Base-by-base conservation (phyloP, 768 basidiomycete species). In the Baorangia bicolor region DNA sequence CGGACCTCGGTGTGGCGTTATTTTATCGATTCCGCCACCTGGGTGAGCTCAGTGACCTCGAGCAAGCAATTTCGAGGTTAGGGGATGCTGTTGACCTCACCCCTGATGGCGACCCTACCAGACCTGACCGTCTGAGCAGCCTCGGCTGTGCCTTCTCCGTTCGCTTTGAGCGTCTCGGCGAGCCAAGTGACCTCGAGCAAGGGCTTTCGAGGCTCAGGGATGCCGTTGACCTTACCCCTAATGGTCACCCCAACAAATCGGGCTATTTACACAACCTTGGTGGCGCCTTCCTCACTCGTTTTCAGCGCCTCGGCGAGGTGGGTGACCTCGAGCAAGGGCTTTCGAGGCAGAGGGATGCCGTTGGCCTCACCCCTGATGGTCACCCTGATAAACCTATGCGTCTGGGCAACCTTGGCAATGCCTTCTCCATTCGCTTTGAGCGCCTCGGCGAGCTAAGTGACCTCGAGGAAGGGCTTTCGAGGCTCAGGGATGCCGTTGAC, bases 251-350 rank as follows among this genome's bases (percentile, higher is more conserved):
- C 11, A 13, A 45, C 9, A 51, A 38, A 30, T 33, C 43, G 7
- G 3, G 1, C 21, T 12, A 7, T 34, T 9, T 56, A 13, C 33
- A 21, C 28, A 31, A 18, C 5, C 25, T 55, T 12, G 43, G 42
- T 2, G 33, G 46, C 23, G 33, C 43, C 23, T n/a, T 56, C 10
- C 21, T 27, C 4, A 8, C 10, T 18, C 57, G 43, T 23, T 56
- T 50, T 3, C 13, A 51, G 10, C 23, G 39, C 10, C 27, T 58
- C 3, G 44, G 45, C 2, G 33, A 56, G 13, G 31, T 49, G 27
- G 16, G 27, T 13, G 53, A 58, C 34, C 57, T 59, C 13, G 45
- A 52, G 31, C 28, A 44, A 33, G 52, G 52, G 1, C 38, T 57
- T 3, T 40, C 27, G 16, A 45, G 10, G 20, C 34, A 44, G 35